phyloP scores from a whole-genome alignment of 768 basidiomycete species.

The Kwoniella dejecticola region DNA sequence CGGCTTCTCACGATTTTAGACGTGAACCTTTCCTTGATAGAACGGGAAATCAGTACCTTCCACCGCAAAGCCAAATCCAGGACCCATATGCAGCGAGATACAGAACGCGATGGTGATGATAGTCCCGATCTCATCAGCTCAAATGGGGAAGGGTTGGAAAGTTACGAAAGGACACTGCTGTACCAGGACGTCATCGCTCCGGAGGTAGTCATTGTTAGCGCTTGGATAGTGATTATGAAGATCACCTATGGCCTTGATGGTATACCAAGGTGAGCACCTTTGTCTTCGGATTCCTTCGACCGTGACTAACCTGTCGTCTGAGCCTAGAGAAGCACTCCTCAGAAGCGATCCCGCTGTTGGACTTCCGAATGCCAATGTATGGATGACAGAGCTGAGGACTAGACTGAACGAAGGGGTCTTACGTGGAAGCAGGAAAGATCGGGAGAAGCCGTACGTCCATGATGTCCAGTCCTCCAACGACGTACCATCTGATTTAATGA shows the following conservation, averaged over 20 bases:
- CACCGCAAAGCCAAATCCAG: conserved; percentile 57
- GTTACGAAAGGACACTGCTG: conserved; percentile 64
- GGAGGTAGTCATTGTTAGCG: conserved; percentile 63
- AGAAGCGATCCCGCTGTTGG: conserved; percentile 65
- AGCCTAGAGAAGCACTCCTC: conserved; percentile 13
- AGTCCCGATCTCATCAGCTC: too few relatives aligned
- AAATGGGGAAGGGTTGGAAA: conserved; percentile 61
- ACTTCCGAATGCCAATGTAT: conserved; percentile 61
- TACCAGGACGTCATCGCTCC: conserved; percentile 64
- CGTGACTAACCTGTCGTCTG: conserved; percentile 57
- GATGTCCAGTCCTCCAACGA: not conserved
- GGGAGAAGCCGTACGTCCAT: conserved; percentile 33
- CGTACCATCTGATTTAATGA: not conserved
- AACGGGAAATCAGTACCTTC: conserved; percentile 63
- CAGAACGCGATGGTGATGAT: conserved; percentile 3
- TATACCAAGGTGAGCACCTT: conserved; percentile 60
- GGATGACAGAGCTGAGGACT: conserved; percentile 50
- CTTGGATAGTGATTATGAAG: conserved; percentile 72
- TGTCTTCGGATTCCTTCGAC: not conserved
- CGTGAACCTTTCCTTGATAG: conserved; percentile 35
- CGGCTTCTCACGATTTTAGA: conserved; percentile 32
- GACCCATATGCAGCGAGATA: not conserved
- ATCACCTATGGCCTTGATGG: conserved; percentile 84
- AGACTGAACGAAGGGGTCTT: conserved; percentile 32
- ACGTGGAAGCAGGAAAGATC: not conserved